Conservation (phyloP, 2,329 filamentous ascomycete species). For the Cladosporium phlei region DNA sequence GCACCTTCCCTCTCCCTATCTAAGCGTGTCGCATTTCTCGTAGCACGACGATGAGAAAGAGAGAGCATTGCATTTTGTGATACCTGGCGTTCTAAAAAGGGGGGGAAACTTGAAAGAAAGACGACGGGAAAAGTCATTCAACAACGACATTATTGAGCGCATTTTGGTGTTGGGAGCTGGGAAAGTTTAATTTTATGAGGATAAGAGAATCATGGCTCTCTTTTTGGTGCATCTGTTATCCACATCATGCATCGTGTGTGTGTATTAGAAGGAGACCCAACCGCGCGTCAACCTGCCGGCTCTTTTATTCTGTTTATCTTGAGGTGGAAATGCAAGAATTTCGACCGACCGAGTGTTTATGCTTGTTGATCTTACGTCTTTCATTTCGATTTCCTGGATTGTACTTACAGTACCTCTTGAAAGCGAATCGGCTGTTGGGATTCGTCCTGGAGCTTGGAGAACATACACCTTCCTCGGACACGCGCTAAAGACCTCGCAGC, state of each 20-base stretch:
- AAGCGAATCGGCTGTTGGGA: no score
- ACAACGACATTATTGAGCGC: conserved; percentile 12
- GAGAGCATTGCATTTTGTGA: background rate
- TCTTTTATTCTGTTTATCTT: conserved; percentile 2
- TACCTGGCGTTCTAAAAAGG: conserved; percentile 1
- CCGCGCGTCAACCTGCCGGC: conserved; percentile 10
- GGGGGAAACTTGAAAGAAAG: background rate
- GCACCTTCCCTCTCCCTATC: conserved; percentile 79
- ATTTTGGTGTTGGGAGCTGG: conserved; percentile 6
- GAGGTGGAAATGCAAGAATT: no score
- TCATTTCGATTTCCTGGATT: no score
- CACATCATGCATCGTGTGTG: background rate
- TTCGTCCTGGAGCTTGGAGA: no score
- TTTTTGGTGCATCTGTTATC: no score
- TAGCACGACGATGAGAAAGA: background rate
- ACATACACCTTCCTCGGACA: no score
- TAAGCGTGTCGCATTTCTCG: conserved; percentile 3
- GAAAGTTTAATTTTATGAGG: background rate
- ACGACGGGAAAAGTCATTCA: conserved; percentile 9
- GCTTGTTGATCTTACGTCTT: no score
- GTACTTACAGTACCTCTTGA: no score
- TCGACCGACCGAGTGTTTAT: no score
- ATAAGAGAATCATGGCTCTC: background rate
- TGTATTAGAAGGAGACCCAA: conserved; percentile 1
- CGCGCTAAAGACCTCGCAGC: background rate